Percentiles rank a stretch among this genome's conserved stretches.
phyloP scores from a whole-genome alignment of 2,329 filamentous ascomycete species.

The Aureobasidium melanogenum region DNA sequence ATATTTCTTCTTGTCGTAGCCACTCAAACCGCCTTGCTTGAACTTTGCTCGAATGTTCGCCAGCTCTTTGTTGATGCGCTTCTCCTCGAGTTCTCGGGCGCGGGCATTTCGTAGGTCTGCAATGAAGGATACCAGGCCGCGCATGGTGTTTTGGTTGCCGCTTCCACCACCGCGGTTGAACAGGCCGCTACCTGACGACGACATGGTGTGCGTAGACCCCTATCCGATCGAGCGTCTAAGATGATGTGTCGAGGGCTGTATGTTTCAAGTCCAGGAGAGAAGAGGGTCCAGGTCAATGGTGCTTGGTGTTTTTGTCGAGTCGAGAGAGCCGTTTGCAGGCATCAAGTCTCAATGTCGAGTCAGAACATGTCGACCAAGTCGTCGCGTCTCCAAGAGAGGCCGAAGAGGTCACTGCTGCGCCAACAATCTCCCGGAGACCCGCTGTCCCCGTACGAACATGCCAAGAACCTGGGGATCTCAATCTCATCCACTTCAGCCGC shows the following conservation, averaged over 20 bases:
- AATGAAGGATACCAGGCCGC: slow-evolving; percentile 92
- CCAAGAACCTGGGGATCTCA: slow-evolving; percentile 2
- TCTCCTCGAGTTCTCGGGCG: slow-evolving; percentile 92
- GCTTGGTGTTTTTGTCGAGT: neutral
- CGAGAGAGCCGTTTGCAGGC: neutral
- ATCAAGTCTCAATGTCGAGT: neutral
- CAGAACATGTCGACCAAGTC: neutral
- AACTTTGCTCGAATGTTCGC: slow-evolving; percentile 99
- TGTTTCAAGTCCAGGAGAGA: neutral
- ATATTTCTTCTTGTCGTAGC: slow-evolving; percentile 99
- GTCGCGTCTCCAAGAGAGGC: neutral
- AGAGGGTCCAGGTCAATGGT: neutral
- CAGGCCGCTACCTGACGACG: slow-evolving; percentile 25
- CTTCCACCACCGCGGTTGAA: slow-evolving; percentile 24
- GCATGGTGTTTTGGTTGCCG: slow-evolving; percentile 29
- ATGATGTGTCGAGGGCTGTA: neutral
- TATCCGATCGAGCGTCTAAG: neutral
- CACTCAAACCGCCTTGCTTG: slow-evolving; percentile 75
- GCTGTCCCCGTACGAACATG: neutral
- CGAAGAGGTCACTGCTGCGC: neutral
- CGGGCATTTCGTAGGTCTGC: slow-evolving; percentile 91
- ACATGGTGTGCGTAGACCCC: neutral
- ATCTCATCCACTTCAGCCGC: neutral
- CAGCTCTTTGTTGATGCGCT: slow-evolving; percentile 98
- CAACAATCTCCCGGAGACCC: neutral